These are phyloP conservation scores for Thalassia testudinum DNA, from an alignment of 116 monocot genomes.

Conservation along the genomic window DNA sequence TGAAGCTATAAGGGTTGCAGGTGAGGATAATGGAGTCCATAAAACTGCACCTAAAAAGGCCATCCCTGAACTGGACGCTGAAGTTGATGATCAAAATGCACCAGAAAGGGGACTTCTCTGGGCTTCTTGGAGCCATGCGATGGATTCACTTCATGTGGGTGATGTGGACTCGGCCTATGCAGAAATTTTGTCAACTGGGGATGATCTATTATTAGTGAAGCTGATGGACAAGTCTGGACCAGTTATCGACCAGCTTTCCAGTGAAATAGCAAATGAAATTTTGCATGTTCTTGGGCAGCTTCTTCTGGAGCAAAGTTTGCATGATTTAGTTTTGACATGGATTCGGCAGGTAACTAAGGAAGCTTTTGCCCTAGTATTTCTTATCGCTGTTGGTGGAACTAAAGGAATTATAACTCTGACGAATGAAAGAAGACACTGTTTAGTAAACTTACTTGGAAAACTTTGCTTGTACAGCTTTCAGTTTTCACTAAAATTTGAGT, in stretches of 20 bases:
- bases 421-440: too few species aligned
- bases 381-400: too few species aligned
- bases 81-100: slow-evolving; percentile 37
- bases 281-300: slow-evolving; percentile 64
- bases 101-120: slow-evolving; percentile 54
- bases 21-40: slow-evolving; percentile 70
- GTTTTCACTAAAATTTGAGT: too few species aligned
- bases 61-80: slow-evolving; percentile 49
- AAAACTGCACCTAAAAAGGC: slow-evolving; percentile 18
- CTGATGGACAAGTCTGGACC: slow-evolving; percentile 92
- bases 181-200: slow-evolving; percentile 64
- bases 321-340: slow-evolving; percentile 62
- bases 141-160: slow-evolving; percentile 83
- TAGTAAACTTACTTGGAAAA: too few species aligned
- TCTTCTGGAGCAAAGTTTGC: slow-evolving; percentile 57
- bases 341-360: slow-evolving; percentile 57
- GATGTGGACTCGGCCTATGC: slow-evolving; percentile 87
- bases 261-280: slow-evolving; percentile 51
- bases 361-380: too few species aligned
- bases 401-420: too few species aligned
- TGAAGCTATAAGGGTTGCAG: slow-evolving; percentile 91
- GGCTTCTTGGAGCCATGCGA: slow-evolving; percentile 65
- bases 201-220: slow-evolving; percentile 77
- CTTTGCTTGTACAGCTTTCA: too few species aligned
- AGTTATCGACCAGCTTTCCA: slow-evolving; percentile 59